Evolutionary conservation across 1,139 yeast genomes (phyloP).

Genomic region (Debaryomyces sp.): DNA sequence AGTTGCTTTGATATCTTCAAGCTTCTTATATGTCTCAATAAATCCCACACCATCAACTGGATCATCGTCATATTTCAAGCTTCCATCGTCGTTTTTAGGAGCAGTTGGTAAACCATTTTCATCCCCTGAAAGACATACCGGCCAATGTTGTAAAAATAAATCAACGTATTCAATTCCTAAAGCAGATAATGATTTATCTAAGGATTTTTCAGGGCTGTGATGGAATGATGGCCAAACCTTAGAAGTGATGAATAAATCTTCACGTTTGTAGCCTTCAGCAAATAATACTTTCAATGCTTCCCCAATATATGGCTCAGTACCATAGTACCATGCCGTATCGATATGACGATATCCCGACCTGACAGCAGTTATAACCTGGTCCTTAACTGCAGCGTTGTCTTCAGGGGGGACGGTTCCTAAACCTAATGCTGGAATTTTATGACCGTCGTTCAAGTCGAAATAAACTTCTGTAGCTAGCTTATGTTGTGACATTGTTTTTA

Average conservation of each 20-base stretch:
- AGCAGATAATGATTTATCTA: conserved; percentile 35
- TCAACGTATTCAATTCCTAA: conserved; percentile 62
- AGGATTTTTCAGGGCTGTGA: conserved; percentile 40
- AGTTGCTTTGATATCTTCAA: conserved; percentile 46
- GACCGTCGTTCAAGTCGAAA: conserved; percentile 34
- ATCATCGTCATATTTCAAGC: conserved; percentile 43
- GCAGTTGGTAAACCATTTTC: conserved; percentile 38
- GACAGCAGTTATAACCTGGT: conserved; percentile 43
- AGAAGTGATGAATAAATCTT: conserved; percentile 61
- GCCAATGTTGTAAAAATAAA: conserved; percentile 65
- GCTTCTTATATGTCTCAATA: conserved; percentile 48
- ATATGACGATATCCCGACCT: conserved; percentile 46
- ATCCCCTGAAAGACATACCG: conserved; percentile 43
- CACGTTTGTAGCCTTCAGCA: conserved; percentile 52
- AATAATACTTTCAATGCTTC: conserved; percentile 52
- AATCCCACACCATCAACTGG: conserved; percentile 41
- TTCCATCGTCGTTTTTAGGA: conserved; percentile 45
- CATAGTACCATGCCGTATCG: conserved; percentile 52
- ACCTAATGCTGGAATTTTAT: conserved; percentile 40
- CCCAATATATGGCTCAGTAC: conserved; percentile 53
- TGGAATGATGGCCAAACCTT: conserved; percentile 57
- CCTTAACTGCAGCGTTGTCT: conserved; percentile 33
- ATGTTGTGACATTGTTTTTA: conserved; percentile 4
- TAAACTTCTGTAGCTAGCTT: conserved; percentile 25
- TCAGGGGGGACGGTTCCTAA: conserved; percentile 40